Percentiles rank a stretch among this genome's conserved stretches.
Conservation (phyloP, 2,329 filamentous ascomycete species). For the Acephala macrosclerotiorum region DNA sequence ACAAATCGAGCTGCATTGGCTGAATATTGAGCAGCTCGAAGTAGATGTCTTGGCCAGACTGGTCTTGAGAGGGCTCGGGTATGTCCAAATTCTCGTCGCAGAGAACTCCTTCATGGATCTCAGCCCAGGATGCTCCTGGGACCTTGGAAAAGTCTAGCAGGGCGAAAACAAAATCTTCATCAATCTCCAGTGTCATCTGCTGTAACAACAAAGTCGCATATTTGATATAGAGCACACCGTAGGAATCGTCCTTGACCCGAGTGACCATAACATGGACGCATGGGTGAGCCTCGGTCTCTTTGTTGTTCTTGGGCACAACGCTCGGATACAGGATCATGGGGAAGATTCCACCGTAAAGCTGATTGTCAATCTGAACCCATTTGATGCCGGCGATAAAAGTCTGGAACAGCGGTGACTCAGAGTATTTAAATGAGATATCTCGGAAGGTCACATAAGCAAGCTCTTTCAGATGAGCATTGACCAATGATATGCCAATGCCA, state of each 20-base stretch:
- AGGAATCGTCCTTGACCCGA: constrained; percentile 96
- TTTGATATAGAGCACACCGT: constrained; percentile 97
- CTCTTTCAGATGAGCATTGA: constrained; percentile 92
- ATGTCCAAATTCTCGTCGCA: constrained; percentile 92
- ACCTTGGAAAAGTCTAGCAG: constrained; percentile 95
- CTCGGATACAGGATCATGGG: constrained; percentile 97
- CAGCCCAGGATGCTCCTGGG: constrained; percentile 86
- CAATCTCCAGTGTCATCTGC: constrained; percentile 97
- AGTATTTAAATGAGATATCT: constrained; percentile 89
- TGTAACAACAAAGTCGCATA: constrained; percentile 94
- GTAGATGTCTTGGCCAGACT: constrained; percentile 92
- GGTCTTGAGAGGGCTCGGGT: constrained; percentile 85
- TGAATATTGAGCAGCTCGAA: constrained; percentile 97
- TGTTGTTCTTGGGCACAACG: constrained; percentile 92
- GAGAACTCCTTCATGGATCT: constrained; percentile 78
- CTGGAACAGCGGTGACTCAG: constrained; percentile 92
- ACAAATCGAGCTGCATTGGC: constrained; percentile 96
- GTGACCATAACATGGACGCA: constrained; percentile 93
- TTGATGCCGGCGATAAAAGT: constrained; percentile 91
- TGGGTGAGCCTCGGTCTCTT: constrained; percentile 95
- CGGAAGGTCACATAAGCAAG: constrained; percentile 92
- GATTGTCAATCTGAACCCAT: constrained; percentile 99
- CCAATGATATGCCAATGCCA: constrained; percentile 89
- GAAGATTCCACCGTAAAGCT: constrained; percentile 97
- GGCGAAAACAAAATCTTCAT: constrained; percentile 98